Conservation (phyloP, 495 filamentous ascomycete species). For the Neurospora africana region DNA sequence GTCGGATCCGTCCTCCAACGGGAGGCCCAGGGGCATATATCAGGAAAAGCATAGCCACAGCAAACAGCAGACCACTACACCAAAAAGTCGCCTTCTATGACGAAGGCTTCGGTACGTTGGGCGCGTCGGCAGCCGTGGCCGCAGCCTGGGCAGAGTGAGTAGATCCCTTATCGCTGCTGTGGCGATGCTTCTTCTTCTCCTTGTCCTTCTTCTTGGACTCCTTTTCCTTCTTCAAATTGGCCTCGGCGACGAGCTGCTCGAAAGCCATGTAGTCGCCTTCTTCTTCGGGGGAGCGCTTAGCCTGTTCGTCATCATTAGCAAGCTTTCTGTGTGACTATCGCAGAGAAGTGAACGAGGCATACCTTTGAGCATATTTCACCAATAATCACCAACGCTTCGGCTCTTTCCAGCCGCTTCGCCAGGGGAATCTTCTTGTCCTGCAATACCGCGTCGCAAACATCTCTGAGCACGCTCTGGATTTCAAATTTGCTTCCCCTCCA, state of each 20-base stretch:
- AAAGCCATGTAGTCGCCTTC: constrained; percentile 99
- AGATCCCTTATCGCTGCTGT: constrained; percentile 7
- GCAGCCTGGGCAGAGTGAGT: constrained; percentile 15
- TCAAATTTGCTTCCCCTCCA: constrained; percentile 97
- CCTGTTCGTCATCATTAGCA: constrained; percentile 42
- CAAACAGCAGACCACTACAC: background rate
- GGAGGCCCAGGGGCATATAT: background rate
- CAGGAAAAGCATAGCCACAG: background rate
- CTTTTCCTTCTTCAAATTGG: constrained; percentile 85
- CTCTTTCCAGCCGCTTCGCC: constrained; percentile 79
- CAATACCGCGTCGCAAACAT: constrained; percentile 62
- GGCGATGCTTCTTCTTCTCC: constrained; percentile 35
- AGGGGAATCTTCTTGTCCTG: constrained; percentile 73
- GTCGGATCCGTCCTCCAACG: background rate
- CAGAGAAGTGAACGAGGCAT: constrained; percentile 18
- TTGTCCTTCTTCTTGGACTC: constrained; percentile 64
- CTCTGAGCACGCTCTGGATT: constrained; percentile 89
- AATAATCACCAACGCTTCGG: constrained; percentile 75
- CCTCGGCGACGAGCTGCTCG: constrained; percentile 94
- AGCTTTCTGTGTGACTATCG: background rate
- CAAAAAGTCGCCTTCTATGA: background rate
- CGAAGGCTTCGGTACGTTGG: constrained; percentile 31
- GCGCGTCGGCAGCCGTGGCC: constrained; percentile 31
- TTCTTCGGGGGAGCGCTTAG: constrained; percentile 83
- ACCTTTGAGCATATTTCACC: constrained; percentile 86